phyloP scores from a whole-genome alignment of 1,284 basidiomycete species.

The Moesziomyces sp. region DNA sequence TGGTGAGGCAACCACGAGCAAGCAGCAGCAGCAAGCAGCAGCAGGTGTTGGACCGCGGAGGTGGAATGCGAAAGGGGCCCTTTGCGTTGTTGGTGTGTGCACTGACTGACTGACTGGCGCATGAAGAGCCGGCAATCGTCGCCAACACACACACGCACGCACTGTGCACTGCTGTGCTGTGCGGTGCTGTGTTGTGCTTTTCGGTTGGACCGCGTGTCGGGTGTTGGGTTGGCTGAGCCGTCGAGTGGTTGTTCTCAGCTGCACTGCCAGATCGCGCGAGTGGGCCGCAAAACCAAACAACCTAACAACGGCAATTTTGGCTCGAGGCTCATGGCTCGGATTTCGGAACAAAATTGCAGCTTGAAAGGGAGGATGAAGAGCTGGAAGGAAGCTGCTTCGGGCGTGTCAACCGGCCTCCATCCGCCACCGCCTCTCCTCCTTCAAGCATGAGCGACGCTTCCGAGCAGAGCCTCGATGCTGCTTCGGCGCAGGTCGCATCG shows the following conservation, averaged over 20 bases:
- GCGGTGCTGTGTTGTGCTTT: conserved; percentile 1
- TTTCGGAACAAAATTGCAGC: conserved; percentile 6
- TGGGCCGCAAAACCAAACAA: background rate
- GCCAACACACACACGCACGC: background rate
- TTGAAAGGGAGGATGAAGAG: no score
- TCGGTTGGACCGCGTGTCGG: background rate
- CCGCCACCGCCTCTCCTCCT: conserved; percentile 2
- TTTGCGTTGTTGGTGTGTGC: conserved; percentile 5
- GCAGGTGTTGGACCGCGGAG: conserved; percentile 11
- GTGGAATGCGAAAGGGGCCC: conserved; percentile 9
- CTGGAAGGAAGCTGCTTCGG: background rate
- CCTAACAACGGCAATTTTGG: background rate
- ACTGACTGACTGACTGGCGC: background rate
- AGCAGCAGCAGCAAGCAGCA: background rate
- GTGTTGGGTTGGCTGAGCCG: background rate
- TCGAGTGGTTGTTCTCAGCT: background rate
- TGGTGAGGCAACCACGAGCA: no score
- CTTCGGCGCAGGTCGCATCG: conserved; percentile 21
- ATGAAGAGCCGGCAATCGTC: conserved; percentile 2
- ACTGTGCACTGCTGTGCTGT: background rate
- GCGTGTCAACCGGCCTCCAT: background rate
- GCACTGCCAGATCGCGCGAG: background rate
- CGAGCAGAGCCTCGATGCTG: conserved; percentile 4
- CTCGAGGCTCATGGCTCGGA: conserved; percentile 3
- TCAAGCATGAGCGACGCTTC: conserved; percentile 25